phyloP scores from a whole-genome alignment of 2,329 filamentous ascomycete species.

The Helicocarpus griseus region DNA sequence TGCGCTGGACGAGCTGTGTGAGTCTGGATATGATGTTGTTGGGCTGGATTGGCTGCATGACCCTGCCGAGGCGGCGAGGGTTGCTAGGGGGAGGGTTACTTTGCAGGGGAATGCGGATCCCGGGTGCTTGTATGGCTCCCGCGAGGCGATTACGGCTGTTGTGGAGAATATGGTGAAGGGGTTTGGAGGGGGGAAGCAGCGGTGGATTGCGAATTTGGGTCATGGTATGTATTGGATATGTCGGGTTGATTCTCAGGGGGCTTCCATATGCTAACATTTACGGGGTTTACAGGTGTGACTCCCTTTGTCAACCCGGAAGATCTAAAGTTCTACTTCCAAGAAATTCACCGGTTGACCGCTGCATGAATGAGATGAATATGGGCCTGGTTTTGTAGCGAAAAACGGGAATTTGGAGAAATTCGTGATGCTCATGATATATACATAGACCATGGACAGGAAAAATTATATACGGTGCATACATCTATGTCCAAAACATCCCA shows the following conservation, averaged over 20 bases:
- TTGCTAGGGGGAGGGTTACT: slow-evolving; percentile 67
- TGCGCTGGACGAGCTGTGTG: slow-evolving; percentile 75
- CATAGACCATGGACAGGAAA: background rate
- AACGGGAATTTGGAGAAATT: background rate
- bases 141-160: slow-evolving; percentile 66
- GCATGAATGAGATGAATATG: background rate
- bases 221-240: slow-evolving; percentile 57
- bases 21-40: slow-evolving; percentile 85
- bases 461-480: background rate
- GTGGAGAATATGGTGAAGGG: slow-evolving; percentile 82
- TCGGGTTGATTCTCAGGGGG: slow-evolving; percentile 8
- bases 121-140: slow-evolving; percentile 79
- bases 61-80: slow-evolving; percentile 69
- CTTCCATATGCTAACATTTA: background rate
- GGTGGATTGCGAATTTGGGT: slow-evolving; percentile 95
- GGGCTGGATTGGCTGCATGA: slow-evolving; percentile 93
- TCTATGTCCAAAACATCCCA: background rate
- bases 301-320: slow-evolving; percentile 91
- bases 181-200: slow-evolving; percentile 72
- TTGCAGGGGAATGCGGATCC: slow-evolving; percentile 96
- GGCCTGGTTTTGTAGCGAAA: background rate
- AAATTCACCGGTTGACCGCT: slow-evolving; percentile 61
- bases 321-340: slow-evolving; percentile 85
- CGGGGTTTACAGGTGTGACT: slow-evolving; percentile 62
- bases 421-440: background rate